These are phyloP conservation scores for Thelephora ganbajun DNA, from an alignment of 768 basidiomycete genomes.

Conservation along the genomic window DNA sequence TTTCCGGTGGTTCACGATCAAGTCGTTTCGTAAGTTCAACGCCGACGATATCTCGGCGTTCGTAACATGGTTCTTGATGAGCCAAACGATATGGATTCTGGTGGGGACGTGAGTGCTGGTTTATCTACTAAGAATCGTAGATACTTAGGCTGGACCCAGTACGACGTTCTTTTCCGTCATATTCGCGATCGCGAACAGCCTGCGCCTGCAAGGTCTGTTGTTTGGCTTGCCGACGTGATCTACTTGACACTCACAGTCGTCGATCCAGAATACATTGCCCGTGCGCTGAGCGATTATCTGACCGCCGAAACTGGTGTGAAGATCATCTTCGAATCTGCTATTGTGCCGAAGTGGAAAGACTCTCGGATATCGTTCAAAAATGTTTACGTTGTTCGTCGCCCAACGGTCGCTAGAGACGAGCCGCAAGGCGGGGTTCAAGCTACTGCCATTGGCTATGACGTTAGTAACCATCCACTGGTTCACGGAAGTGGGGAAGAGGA, in stretches of 20 bases:
- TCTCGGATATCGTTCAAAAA: conserved; percentile 95
- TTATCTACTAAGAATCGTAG: conserved; percentile 3
- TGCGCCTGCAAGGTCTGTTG: conserved; percentile 63
- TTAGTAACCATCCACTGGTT: conserved; percentile 63
- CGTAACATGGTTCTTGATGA: conserved; percentile 89
- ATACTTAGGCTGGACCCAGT: conserved; percentile 20
- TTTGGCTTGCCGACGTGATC: neutral
- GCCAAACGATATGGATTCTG: conserved; percentile 91
- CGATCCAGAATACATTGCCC: conserved; percentile 63
- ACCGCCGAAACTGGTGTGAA: conserved; percentile 89
- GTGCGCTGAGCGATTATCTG: conserved; percentile 81
- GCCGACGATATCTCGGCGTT: conserved; percentile 96
- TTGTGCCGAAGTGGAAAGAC: conserved; percentile 96
- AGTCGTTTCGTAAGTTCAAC: conserved; percentile 89
- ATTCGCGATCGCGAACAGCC: conserved; percentile 79
- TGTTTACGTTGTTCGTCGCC: conserved; percentile 83
- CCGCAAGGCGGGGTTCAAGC: conserved; percentile 24
- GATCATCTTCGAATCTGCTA: conserved; percentile 93
- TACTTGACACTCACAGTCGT: conserved; percentile 2
- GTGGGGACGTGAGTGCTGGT: conserved; percentile 66
- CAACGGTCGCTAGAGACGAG: conserved; percentile 14
- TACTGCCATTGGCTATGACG: conserved; percentile 60
- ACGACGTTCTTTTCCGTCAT: conserved; percentile 94
- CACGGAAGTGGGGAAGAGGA: conserved; percentile 53
- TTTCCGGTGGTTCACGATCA: conserved; percentile 97